Evolutionary conservation across 805 yeast species (phyloP).

Genomic region (Ogataea paradorogensis): DNA sequence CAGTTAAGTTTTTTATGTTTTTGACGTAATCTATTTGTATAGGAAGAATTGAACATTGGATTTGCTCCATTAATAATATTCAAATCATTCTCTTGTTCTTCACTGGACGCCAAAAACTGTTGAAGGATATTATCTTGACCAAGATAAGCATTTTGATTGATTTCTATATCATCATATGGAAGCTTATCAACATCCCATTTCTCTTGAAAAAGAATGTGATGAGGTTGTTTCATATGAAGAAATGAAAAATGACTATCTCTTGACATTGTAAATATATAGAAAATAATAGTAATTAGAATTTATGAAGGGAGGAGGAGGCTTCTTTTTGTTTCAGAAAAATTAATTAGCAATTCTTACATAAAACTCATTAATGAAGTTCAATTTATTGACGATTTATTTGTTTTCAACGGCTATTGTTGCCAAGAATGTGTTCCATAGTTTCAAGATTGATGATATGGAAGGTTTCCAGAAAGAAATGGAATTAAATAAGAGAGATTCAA

Average conservation of each 20-base stretch:
- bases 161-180: constrained; percentile 34
- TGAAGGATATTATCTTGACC: constrained; percentile 26
- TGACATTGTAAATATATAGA: constrained; percentile 19
- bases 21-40: constrained; percentile 26
- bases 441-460: constrained; percentile 8
- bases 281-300: not conserved
- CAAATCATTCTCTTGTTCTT: constrained; percentile 29
- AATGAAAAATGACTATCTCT: constrained; percentile 29
- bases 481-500: constrained; percentile 22
- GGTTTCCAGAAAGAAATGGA: constrained; percentile 12
- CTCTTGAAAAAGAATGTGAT: constrained; percentile 31
- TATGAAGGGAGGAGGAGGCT: no score
- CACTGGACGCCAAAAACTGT: constrained; percentile 27
- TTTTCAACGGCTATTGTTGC: constrained; percentile 9
- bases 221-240: constrained; percentile 32
- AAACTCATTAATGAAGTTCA: not conserved
- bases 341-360: not conserved
- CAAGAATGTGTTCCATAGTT: constrained; percentile 18
- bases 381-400: constrained; percentile 2
- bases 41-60: constrained; percentile 29
- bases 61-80: constrained; percentile 24
- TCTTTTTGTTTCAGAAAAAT: no score
- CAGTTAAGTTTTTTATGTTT: constrained; percentile 30
- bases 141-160: constrained; percentile 19
- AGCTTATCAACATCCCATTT: constrained; percentile 32